These are phyloP conservation scores for Pleurotus ostreatus DNA, from an alignment of 768 basidiomycete species.

Conservation along the genomic window DNA sequence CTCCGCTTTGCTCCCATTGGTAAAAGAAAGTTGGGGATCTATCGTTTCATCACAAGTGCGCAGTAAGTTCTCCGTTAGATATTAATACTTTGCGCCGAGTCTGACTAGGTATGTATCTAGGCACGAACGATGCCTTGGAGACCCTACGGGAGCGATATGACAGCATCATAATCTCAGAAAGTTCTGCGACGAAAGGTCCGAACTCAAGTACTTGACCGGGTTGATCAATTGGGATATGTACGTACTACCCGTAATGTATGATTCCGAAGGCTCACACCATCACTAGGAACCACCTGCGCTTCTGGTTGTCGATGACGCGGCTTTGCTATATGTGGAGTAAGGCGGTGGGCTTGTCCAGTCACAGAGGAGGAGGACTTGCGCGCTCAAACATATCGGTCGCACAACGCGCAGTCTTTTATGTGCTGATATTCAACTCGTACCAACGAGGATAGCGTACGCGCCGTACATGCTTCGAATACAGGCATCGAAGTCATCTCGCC, in stretches of 20 bases:
- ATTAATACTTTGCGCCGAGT: background rate
- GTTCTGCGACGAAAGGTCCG: conserved; percentile 99
- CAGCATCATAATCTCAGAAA: conserved; percentile 93
- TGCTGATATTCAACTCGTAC: too few relatives aligned
- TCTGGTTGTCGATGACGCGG: conserved; percentile 67
- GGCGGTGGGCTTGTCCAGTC: too few relatives aligned
- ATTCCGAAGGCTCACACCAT: background rate
- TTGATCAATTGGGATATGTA: conserved; percentile 62
- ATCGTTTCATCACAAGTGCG: conserved; percentile 99
- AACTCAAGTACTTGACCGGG: conserved; percentile 95
- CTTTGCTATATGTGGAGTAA: too few relatives aligned
- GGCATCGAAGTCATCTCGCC: too few relatives aligned
- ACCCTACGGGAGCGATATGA: conserved; percentile 82
- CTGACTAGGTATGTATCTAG: conserved; percentile 35
- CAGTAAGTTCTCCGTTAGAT: conserved; percentile 42
- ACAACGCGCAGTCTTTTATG: too few relatives aligned
- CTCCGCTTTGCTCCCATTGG: conserved; percentile 90
- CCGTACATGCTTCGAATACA: too few relatives aligned
- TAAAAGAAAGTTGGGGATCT: conserved; percentile 99
- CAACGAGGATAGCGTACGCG: too few relatives aligned
- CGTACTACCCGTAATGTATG: background rate
- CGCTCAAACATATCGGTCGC: too few relatives aligned
- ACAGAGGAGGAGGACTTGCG: too few relatives aligned
- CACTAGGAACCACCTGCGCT: conserved; percentile 91
- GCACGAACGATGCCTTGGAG: conserved; percentile 87